These are phyloP conservation scores for Globisporangium nunn DNA, from an alignment of 352 stramenopile species.

Conservation along the genomic window DNA sequence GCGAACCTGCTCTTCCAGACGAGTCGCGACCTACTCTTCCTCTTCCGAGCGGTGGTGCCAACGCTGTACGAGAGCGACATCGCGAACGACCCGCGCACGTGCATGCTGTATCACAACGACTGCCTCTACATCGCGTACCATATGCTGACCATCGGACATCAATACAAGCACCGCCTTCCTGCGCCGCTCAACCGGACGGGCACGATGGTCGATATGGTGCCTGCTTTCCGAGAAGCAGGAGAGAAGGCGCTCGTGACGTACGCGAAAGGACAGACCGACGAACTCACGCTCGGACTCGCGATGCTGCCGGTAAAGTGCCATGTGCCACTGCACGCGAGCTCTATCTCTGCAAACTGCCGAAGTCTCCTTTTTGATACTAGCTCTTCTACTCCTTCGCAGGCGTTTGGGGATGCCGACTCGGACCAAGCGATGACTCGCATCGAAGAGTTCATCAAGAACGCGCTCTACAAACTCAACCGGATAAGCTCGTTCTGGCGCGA, in stretches of 20 bases:
- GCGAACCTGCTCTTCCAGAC: conserved; percentile 73
- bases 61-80: conserved; percentile 67
- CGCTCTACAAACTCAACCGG: conserved; percentile 59
- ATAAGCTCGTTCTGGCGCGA: conserved; percentile 60
- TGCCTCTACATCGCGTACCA: conserved; percentile 77
- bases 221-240: conserved; percentile 48
- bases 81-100: conserved; percentile 45
- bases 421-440: conserved; percentile 26
- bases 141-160: conserved; percentile 65
- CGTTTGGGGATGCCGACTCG: conserved; percentile 32
- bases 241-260: conserved; percentile 50
- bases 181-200: conserved; percentile 44
- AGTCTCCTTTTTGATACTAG: not conserved
- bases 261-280: conserved; percentile 28
- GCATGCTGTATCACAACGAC: conserved; percentile 85
- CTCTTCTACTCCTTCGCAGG: conserved; percentile 10
- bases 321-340: not conserved
- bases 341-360: no score
- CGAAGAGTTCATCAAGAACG: conserved; percentile 49
- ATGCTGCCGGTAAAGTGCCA: conserved; percentile 31
- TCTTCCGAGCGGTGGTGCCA: conserved; percentile 62
- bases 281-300: conserved; percentile 31
- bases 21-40: conserved; percentile 62
- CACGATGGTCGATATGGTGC: conserved; percentile 81
- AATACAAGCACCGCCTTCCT: conserved; percentile 66